Evolutionary conservation across 1,284 basidiomycete species (phyloP), one percentile per base, ranked within the genome.

Genomic region (Pseudozyma hubeiensis): DNA sequence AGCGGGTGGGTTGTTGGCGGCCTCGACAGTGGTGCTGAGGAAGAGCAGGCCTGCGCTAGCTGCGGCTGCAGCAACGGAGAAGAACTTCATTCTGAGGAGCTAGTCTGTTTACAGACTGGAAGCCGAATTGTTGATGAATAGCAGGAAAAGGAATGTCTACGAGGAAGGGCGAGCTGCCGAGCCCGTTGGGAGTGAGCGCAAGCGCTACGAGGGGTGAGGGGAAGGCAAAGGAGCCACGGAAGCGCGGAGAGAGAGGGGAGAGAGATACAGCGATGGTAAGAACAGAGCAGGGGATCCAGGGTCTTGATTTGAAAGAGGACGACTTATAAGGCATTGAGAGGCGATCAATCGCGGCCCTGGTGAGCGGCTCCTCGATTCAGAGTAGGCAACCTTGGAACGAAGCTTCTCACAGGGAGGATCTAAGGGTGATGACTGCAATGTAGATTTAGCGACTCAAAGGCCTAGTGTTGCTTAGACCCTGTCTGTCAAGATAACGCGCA

Each of bases 31-130:
- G 44, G 50, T 34, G 40, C 48, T 55, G 51, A 67, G 48, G 29
- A 72, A 47, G 33, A 72, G 56, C 56, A 72, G n/a, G 31, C 64
- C 64, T 13, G 64, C 69, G 30, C 55, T 56, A 40, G 64, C 60
- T 11, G 69, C 59, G n/a, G 62, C 68, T 13, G 64, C 69, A 59
- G 60, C 64, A 44, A 72, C 49, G 16, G 64, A 66, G 52, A 72
- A 60, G 60, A 67, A 62, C 60, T 64, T 66, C 69, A 72, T 72
- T 4, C 14, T 17, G 14, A 37, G 8, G 4, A 37, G 14, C 35
- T 24, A 24, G 24, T 24, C 24, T 24, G 24, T 24, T 24, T 24
- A 24, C 24, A 24, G 24, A 24, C 24, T 24, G 24, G 24, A 24
- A 24, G 24, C 24, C 24, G 24, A 24, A 4, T 2, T 24, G 24